Percentiles rank a stretch among this genome's conserved stretches.
phyloP scores from a whole-genome alignment of 2,329 filamentous ascomycete genomes.

The Fusarium sp. region DNA sequence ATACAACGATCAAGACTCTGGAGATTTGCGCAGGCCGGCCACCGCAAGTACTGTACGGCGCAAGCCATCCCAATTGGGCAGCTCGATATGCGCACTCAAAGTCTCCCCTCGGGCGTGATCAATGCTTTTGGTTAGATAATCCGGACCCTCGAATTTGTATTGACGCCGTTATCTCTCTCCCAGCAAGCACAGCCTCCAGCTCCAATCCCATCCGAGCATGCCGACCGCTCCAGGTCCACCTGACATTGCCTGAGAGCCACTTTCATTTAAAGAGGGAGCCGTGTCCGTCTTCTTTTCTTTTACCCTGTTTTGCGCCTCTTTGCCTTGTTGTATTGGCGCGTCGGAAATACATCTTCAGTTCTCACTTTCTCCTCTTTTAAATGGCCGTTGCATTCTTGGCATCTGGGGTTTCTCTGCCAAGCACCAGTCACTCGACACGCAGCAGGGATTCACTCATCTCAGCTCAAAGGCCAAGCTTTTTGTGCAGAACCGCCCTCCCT shows the following conservation, averaged over 20 bases:
- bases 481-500: conserved; percentile 14
- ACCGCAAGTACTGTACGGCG: no score
- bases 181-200: neutral
- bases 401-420: conserved; percentile 9
- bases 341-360: no score
- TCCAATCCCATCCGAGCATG: no score
- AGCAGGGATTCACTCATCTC: neutral
- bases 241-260: neutral
- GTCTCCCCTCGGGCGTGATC: no score
- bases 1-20: neutral
- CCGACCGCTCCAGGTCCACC: neutral
- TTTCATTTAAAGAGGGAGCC: conserved; percentile 6
- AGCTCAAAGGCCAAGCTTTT: conserved; percentile 30
- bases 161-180: neutral
- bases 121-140: no score
- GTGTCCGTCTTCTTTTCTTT: neutral
- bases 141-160: no score
- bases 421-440: neutral
- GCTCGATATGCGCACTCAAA: neutral
- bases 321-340: no score
- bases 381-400: neutral
- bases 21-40: no score
- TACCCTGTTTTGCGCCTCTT: neutral
- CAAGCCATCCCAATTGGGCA: neutral
- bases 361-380: no score